Conservation (phyloP, 2,329 filamentous ascomycete species). For the Beauveria varroae region DNA sequence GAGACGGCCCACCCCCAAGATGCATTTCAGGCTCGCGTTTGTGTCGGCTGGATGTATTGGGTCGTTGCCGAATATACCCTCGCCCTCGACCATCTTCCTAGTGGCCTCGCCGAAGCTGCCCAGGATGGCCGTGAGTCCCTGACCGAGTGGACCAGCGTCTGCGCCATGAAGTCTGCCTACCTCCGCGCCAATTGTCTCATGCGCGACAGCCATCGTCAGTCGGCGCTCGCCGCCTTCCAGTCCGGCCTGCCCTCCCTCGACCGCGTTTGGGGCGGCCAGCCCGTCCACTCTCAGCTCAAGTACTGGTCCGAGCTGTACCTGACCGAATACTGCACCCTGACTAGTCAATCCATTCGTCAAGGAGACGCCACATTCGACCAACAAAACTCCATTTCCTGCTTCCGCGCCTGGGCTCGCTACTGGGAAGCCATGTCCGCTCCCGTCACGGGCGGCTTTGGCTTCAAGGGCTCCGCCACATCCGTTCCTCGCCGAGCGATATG, state of each 20-base stretch:
- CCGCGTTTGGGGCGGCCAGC: constrained; percentile 41
- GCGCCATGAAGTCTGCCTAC: constrained; percentile 70
- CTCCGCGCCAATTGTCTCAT: constrained; percentile 61
- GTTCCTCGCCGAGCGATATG: constrained; percentile 64
- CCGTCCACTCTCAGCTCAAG: constrained; percentile 56
- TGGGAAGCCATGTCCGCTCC: constrained; percentile 48
- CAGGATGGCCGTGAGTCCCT: constrained; percentile 46
- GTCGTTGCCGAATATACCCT: constrained; percentile 60
- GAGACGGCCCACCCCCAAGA: constrained; percentile 49
- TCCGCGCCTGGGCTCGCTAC: constrained; percentile 62
- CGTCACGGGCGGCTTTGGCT: constrained; percentile 47
- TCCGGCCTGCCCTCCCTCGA: constrained; percentile 58
- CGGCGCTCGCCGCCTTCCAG: constrained; percentile 60
- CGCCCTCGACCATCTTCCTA: constrained; percentile 55
- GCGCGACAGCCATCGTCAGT: constrained; percentile 39
- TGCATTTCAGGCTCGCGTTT: constrained; percentile 72
- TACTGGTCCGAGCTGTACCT: constrained; percentile 75
- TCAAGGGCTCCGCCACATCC: constrained; percentile 38
- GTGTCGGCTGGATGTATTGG: constrained; percentile 81
- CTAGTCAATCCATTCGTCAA: constrained; percentile 49
- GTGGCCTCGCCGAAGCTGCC: constrained; percentile 49
- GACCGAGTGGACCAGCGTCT: constrained; percentile 74
- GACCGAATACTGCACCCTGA: constrained; percentile 66
- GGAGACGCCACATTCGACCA: constrained; percentile 44
- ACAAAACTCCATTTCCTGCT: constrained; percentile 45